A percentile compares a stretch with the other conserved stretches of the same genome.
Conservation (phyloP, 805 yeast species). For the Hanseniaspora mollemarum region DNA sequence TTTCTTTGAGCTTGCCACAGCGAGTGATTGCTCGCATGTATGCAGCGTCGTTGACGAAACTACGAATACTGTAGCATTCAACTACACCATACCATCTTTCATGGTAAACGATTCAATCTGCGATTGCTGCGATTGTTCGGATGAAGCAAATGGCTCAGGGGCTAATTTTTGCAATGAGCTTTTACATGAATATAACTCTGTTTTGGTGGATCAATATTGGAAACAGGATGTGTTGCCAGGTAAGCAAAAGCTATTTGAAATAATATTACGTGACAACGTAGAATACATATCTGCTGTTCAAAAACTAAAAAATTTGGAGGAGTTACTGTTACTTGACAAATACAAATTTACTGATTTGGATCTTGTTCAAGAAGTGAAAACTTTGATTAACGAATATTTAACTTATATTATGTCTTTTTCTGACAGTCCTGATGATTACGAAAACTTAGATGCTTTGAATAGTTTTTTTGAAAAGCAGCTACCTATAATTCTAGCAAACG, state of each 20-base stretch:
- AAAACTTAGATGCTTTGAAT: background rate
- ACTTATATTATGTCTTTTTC: background rate
- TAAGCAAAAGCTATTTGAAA: background rate
- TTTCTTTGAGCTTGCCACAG: background rate
- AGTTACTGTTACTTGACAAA: background rate
- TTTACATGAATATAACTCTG: slow-evolving; percentile 39
- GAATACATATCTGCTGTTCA: background rate
- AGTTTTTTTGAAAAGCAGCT: slow-evolving; percentile 8
- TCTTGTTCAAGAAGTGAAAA: background rate
- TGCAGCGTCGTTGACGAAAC: slow-evolving; percentile 36
- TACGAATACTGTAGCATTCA: slow-evolving; percentile 55
- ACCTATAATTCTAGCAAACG: slow-evolving; percentile 5
- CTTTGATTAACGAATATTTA: background rate
- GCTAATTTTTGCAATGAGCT: slow-evolving; percentile 44
- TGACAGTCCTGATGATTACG: background rate
- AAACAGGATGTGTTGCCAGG: background rate
- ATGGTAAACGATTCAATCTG: slow-evolving; percentile 84
- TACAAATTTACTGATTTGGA: background rate
- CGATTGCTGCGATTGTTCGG: slow-evolving; percentile 96
- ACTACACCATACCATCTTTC: slow-evolving; percentile 50
- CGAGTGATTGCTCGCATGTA: slow-evolving; percentile 36
- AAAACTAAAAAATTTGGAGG: background rate
- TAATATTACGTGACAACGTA: background rate
- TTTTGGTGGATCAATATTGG: slow-evolving; percentile 24
- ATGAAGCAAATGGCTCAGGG: slow-evolving; percentile 39